Base-by-base conservation (phyloP, 1,139 yeast genomes). In the Ogataea hybrid region DNA sequence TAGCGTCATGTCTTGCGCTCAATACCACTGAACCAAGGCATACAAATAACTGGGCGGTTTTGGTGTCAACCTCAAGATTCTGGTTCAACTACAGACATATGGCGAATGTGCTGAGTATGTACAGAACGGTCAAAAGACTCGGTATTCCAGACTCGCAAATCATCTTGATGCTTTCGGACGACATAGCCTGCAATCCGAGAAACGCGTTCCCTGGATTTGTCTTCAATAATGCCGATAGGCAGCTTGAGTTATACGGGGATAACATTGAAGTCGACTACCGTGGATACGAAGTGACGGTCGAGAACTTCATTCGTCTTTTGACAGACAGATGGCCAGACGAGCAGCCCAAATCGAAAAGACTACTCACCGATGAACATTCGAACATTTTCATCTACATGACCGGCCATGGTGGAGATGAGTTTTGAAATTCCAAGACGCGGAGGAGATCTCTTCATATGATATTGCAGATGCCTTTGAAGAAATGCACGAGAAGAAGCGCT, bases 111-210 rank as follows among this genome's bases (percentile, higher is more conserved):
- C 71, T 92, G 52, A 85, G 96, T 62, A 81, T 94, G 77, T 92
- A 92, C 67, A 76, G 98, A 54, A 92, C 97, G 0, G 98, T 92
- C 25, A 92, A 90, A 64, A 71, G 98, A 53, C 68, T 92, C 47
- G 99, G 98, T 2, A 92, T 92, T 23, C 99, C 99, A 0, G 98
- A 92, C 63, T 89, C 97, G 2, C 98, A 94, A 61, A 94, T 92
- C 61, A 90, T 92, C 36, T 69, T 92, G 56, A 94, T 92, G 98
- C 70, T 92, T 43, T 84, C 96, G 28, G 99, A 92, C 64, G 99
- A 92, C 61, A 86, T 92, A 46, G 96, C 98, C 5, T 92, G 99
- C 62, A 94, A 92, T 60, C 90, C 98, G 5, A 72, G 99, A 52
- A 92, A 92, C 62, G 83, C 96, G 30, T 92, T 89, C 59, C 97